These are phyloP conservation scores for Astragalus membranaceus DNA, from an alignment of 306 rosid genomes.

Conservation along the genomic window DNA sequence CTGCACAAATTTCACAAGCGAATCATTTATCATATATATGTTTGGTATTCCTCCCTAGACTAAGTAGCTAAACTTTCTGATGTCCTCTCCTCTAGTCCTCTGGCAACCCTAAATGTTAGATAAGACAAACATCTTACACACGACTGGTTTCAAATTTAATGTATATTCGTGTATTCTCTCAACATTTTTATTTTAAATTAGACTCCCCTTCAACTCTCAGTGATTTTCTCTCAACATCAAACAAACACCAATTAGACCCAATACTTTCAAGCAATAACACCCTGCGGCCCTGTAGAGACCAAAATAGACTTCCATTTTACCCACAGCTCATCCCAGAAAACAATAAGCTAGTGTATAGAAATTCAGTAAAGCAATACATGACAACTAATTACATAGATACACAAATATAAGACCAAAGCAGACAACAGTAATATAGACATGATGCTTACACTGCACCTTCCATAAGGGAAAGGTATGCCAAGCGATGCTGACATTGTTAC, in stretches of 20 bases:
- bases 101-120: neutral
- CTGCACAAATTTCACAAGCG: neutral
- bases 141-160: neutral
- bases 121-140: neutral
- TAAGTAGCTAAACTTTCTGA: neutral
- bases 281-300: constrained; percentile 1
- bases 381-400: neutral
- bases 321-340: constrained; percentile 1
- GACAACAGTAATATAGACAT: constrained; percentile 22
- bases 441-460: constrained; percentile 96
- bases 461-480: constrained; percentile 92
- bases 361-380: constrained; percentile 9
- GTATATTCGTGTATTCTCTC: neutral
- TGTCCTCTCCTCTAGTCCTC: neutral
- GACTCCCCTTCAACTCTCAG: neutral
- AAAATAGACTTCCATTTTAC: neutral
- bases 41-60: neutral
- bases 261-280: constrained; percentile 15
- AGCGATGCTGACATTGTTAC: constrained; percentile 83
- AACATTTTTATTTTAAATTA: neutral
- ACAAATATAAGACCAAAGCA: constrained; percentile 2
- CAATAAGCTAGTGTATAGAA: neutral
- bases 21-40: neutral
- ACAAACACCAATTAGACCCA: neutral
- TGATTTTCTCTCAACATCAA: constrained; percentile 1